Evolutionary conservation across 495 filamentous ascomycete species (phyloP).

Genomic region (Aspergillus egyptiacus): DNA sequence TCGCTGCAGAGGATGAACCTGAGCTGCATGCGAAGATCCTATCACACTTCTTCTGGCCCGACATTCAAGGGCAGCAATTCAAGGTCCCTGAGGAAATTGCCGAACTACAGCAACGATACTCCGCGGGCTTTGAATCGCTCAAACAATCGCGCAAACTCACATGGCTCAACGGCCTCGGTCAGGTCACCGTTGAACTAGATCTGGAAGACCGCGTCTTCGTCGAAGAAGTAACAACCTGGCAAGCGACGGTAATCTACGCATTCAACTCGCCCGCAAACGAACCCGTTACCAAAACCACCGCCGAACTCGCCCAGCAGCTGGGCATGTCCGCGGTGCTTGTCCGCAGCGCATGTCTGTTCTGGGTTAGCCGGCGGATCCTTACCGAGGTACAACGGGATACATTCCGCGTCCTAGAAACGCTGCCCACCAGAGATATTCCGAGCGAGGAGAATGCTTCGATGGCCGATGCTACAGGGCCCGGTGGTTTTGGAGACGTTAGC

Average conservation of each 20-base stretch:
- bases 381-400: conserved; percentile 47
- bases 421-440: conserved; percentile 38
- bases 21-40: conserved; percentile 75
- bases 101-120: conserved; percentile 62
- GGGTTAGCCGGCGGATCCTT: conserved; percentile 75
- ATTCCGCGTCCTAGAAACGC: conserved; percentile 59
- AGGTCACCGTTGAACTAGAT: conserved; percentile 74
- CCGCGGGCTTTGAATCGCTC: conserved; percentile 66
- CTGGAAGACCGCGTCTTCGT: conserved; percentile 71
- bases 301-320: conserved; percentile 57
- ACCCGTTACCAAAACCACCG: conserved; percentile 47
- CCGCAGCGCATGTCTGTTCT: conserved; percentile 74
- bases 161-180: conserved; percentile 79
- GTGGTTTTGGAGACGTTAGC: background rate
- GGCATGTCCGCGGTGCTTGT: conserved; percentile 74
- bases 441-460: conserved; percentile 10
- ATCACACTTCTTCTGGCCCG: conserved; percentile 91
- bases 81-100: conserved; percentile 58
- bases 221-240: conserved; percentile 74
- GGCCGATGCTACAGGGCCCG: background rate
- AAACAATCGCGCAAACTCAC: conserved; percentile 79
- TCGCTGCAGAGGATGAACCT: conserved; percentile 1
- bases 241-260: conserved; percentile 84
- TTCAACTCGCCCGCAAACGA: conserved; percentile 51
- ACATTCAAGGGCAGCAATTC: conserved; percentile 72